Conservation (phyloP, 2,329 filamentous ascomycete species). For the Fusarium sublunatum region DNA sequence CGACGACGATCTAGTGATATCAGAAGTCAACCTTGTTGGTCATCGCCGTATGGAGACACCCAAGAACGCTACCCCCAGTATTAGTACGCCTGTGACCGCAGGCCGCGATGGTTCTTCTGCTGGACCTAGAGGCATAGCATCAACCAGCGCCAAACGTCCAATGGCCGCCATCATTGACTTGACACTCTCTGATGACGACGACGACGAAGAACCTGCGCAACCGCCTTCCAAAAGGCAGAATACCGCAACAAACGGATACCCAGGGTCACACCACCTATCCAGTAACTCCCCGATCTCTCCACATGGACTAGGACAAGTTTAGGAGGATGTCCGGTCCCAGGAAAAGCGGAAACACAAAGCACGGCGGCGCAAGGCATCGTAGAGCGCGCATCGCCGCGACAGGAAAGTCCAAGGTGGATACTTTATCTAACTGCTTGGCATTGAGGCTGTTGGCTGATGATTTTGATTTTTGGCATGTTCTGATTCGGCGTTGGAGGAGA, state of each 20-base stretch:
- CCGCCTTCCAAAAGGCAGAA: constrained; percentile 62
- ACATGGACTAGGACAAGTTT: constrained; percentile 35
- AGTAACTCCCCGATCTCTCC: constrained; percentile 41
- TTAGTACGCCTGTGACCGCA: constrained; percentile 54
- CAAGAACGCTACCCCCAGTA: constrained; percentile 50
- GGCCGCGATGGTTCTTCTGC: constrained; percentile 51
- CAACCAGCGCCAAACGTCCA: constrained; percentile 60
- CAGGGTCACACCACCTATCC: constrained; percentile 32
- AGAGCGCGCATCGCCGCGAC: constrained; percentile 8
- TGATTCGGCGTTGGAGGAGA: constrained; percentile 45
- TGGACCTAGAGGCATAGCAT: constrained; percentile 50
- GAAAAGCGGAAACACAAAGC: constrained; percentile 25
- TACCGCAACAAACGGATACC: constrained; percentile 43
- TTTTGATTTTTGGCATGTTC: constrained; percentile 37
- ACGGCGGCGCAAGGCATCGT: constrained; percentile 34
- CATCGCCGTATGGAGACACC: constrained; percentile 53
- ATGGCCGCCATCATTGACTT: constrained; percentile 68
- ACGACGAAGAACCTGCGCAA: constrained; percentile 62
- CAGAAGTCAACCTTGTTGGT: constrained; percentile 54
- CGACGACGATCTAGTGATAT: constrained; percentile 63
- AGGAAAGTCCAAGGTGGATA: background rate
- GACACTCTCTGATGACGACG: constrained; percentile 64
- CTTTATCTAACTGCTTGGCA: constrained; percentile 21
- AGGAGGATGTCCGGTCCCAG: constrained; percentile 32
- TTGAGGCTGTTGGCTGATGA: constrained; percentile 38